Evolutionary conservation across 768 basidiomycete species (phyloP).

Genomic region (Coprinopsis sp.): DNA sequence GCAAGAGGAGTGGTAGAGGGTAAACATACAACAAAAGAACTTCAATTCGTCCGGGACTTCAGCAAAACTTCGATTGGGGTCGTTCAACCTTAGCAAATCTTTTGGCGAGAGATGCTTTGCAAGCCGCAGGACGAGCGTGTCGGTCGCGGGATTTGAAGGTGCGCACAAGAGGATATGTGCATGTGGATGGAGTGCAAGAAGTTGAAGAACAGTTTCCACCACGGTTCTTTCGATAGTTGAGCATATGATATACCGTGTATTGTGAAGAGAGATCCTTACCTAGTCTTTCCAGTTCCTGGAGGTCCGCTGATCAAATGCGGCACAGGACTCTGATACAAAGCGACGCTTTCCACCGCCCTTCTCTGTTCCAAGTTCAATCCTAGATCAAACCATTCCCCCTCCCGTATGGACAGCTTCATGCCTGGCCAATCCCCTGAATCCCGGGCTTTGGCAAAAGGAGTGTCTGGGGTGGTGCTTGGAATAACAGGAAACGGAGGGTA

Average conservation of each 20-base stretch:
- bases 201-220: constrained; percentile 45
- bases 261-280: constrained; percentile 20
- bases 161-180: constrained; percentile 47
- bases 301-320: constrained; percentile 48
- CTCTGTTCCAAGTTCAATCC: constrained; percentile 44
- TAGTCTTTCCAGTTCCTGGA: constrained; percentile 52
- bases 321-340: constrained; percentile 21
- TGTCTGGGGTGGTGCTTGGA: neutral
- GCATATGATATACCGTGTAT: neutral
- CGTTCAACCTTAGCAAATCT: constrained; percentile 45
- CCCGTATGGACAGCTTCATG: neutral
- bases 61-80: constrained; percentile 45
- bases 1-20: neutral
- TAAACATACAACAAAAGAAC: constrained; percentile 42
- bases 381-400: constrained; percentile 37
- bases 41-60: constrained; percentile 42
- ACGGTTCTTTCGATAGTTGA: constrained; percentile 32
- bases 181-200: constrained; percentile 42
- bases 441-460: neutral
- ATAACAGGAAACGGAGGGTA: no score
- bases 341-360: neutral
- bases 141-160: constrained; percentile 48
- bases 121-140: constrained; percentile 42
- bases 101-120: constrained; percentile 32
- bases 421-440: neutral